Percentiles rank a stretch among this genome's conserved stretches.
These are phyloP conservation scores for Pseudogymnoascus sp. DNA, from an alignment of 2,329 filamentous ascomycete species.

Conservation along the genomic window DNA sequence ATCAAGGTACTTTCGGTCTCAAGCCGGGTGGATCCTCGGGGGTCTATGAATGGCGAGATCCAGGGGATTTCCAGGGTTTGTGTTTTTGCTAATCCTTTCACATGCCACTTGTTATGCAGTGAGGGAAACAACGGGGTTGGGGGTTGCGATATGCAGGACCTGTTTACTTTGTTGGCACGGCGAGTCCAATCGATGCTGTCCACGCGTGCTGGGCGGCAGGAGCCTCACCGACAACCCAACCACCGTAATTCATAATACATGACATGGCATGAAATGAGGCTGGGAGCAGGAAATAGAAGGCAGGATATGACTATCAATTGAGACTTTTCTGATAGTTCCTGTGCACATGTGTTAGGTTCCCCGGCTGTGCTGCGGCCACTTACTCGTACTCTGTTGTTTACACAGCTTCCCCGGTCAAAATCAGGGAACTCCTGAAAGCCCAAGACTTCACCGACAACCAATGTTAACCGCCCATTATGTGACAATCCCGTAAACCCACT, in stretches of 20 bases:
- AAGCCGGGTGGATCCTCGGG: conserved; percentile 1
- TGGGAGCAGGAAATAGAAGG: background rate
- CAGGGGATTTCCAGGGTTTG: conserved; percentile 6
- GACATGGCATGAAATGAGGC: conserved; percentile 1
- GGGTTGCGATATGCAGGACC: background rate
- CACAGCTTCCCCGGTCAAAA: background rate
- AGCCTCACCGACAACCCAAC: conserved; percentile 7
- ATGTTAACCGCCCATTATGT: conserved; percentile 6
- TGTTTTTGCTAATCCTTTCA: conserved; percentile 4
- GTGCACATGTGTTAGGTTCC: background rate
- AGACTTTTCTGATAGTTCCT: background rate
- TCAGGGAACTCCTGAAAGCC: background rate
- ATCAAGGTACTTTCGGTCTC: conserved; percentile 3
- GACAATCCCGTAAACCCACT: conserved; percentile 5
- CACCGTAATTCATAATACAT: background rate
- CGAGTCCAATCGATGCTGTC: background rate
- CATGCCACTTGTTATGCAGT: background rate
- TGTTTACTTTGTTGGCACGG: conserved; percentile 3
- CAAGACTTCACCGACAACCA: conserved; percentile 2
- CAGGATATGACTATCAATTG: conserved; percentile 1
- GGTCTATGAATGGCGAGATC: conserved; percentile 8
- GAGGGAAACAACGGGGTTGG: conserved; percentile 7
- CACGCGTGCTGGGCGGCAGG: conserved; percentile 5
- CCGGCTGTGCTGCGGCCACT: background rate
- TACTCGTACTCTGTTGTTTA: background rate